Base-by-base conservation (phyloP, 805 yeast genomes). In the Suhomyces sp. region DNA sequence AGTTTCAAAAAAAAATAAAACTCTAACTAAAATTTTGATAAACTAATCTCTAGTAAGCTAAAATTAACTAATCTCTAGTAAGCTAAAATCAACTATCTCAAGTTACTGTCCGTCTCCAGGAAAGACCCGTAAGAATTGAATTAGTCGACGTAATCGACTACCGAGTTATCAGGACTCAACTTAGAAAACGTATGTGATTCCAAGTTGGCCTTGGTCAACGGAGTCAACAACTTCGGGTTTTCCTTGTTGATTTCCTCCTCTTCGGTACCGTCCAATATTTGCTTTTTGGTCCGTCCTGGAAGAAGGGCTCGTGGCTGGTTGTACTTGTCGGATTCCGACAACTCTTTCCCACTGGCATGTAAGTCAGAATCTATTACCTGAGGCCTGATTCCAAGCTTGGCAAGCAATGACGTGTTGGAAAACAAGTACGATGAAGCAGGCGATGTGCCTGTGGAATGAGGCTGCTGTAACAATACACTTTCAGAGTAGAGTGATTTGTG, bases 361-460 rank as follows among this genome's bases (percentile, higher is more conserved):
- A 66, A 39, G 6, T 66, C 68, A 1, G 74, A 54, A 12, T 72
- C 63, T 7, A 75, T 66, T 9, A 73, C 74, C 55, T 73, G 78
- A 0, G 79, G 78, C 50, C 64, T 60, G 35, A 75, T 72, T 1
- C 79, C 79, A 17, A 75, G 54, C 50, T 67, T 69, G 5, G 74
- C 65, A 25, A 75, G 62, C 17, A 73, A 58, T 2, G 77, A 67
- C 48, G 60, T 67, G 55, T 71, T 73, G 19, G 69, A 58, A 44
- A 66, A 66, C n/a, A 70, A 53, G 47, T 68, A 71, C 22, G 77
- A 66, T 33, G 62, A 53, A 7, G 69, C 59, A n/a, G 60, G 56
- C 22, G 65, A 44, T 7, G 68, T 59, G 7, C 65, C 52, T 4
- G 62, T 49, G 1, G 49, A 39, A 13, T 55, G 51, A 13, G 56